A percentile compares a stretch with the other conserved stretches of the same genome.
Conservation (phyloP, 805 yeast genomes). For the Cyberlindnera japonica region DNA sequence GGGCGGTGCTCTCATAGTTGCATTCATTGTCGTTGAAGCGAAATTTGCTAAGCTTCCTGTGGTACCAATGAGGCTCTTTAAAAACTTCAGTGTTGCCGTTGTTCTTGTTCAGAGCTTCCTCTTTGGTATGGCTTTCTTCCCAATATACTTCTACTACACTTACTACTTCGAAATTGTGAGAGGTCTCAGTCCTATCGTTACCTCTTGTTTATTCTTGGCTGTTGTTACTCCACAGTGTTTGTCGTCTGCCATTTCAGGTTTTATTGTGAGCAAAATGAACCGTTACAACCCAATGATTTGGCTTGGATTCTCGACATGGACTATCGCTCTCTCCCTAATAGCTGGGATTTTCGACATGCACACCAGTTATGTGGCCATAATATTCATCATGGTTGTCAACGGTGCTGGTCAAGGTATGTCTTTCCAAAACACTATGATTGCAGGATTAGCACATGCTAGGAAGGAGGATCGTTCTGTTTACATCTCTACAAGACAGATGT, state of each 20-base stretch:
- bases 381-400: constrained; percentile 33
- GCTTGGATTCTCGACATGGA: constrained; percentile 21
- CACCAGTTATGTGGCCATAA: constrained; percentile 31
- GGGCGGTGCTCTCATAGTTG: constrained; percentile 39
- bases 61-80: constrained; percentile 48
- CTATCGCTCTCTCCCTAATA: constrained; percentile 9
- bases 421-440: constrained; percentile 20
- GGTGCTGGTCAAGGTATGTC: constrained; percentile 37
- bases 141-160: constrained; percentile 46
- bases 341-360: constrained; percentile 11
- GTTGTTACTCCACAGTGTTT: constrained; percentile 16
- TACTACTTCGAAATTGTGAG: constrained; percentile 32
- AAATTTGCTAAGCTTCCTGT: constrained; percentile 45
- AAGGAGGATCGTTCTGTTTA: constrained; percentile 56
- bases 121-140: constrained; percentile 46
- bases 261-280: constrained; percentile 12
- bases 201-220: constrained; percentile 19
- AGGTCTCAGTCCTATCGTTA: constrained; percentile 13
- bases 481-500: constrained; percentile 52
- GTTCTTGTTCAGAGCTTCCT: constrained; percentile 39
- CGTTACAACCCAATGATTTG: constrained; percentile 18
- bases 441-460: constrained; percentile 44
- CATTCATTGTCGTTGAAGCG: constrained; percentile 47
- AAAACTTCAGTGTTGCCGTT: constrained; percentile 32
- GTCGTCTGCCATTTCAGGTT: constrained; percentile 16